These are phyloP conservation scores for Peltaster fructicola DNA, from an alignment of 2,329 filamentous ascomycete species.

Conservation along the genomic window DNA sequence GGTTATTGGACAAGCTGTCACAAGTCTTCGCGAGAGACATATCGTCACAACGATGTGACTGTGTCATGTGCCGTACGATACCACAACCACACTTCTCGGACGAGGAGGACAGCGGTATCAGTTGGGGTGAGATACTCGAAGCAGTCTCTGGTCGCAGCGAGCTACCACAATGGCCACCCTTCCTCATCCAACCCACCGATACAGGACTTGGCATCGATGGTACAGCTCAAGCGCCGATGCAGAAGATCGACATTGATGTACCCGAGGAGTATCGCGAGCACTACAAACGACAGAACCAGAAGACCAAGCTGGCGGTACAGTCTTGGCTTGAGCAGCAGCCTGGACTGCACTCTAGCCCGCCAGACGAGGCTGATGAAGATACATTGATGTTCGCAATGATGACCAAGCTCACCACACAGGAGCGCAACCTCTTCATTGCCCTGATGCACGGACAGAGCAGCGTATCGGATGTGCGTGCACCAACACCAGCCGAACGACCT, in stretches of 20 bases:
- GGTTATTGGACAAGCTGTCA: slow-evolving; percentile 75
- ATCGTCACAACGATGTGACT: slow-evolving; percentile 67
- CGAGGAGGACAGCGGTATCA: slow-evolving; percentile 49
- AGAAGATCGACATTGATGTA: slow-evolving; percentile 81
- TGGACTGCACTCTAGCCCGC: slow-evolving; percentile 54
- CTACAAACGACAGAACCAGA: slow-evolving; percentile 79
- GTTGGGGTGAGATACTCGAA: slow-evolving; percentile 91
- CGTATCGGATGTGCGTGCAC: slow-evolving; percentile 39
- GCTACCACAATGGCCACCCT: slow-evolving; percentile 75
- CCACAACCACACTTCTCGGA: slow-evolving; percentile 26
- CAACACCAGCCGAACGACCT: slow-evolving; percentile 38
- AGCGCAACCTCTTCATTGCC: slow-evolving; percentile 68
- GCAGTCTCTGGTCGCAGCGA: slow-evolving; percentile 78
- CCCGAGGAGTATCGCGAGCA: slow-evolving; percentile 86
- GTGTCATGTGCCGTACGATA: slow-evolving; percentile 57
- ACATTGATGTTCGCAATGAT: slow-evolving; percentile 86
- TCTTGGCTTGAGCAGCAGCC: slow-evolving; percentile 73
- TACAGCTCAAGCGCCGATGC: slow-evolving; percentile 40
- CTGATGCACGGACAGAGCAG: slow-evolving; percentile 45
- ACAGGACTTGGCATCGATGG: slow-evolving; percentile 37
- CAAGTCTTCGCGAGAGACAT: slow-evolving; percentile 90
- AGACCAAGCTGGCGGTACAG: slow-evolving; percentile 80
- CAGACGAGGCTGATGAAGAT: slow-evolving; percentile 84
- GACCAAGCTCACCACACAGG: slow-evolving; percentile 60
- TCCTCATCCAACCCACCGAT: slow-evolving; percentile 46